Base-by-base conservation (phyloP, 768 basidiomycete species). In the Boletus sp. region DNA sequence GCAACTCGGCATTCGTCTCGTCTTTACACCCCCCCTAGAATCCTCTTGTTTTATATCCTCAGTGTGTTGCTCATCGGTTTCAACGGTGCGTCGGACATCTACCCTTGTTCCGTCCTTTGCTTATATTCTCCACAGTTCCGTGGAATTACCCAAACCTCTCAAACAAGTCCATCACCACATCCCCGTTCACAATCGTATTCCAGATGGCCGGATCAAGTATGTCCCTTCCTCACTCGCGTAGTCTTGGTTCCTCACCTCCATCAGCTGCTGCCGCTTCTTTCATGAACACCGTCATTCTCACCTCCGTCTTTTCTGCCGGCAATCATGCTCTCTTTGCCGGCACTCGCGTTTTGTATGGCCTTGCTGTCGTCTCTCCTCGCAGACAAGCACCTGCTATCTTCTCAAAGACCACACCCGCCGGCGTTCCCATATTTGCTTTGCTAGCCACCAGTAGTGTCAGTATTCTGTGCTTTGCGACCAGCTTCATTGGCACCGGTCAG, bases 151-250 rank as follows among this genome's bases (percentile, higher is more conserved):
- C 90, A 18, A 77, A 84, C 63, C 72, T 92, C 8, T 90, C 90
- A 2, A 90, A 83, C 61, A 78, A 78, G 63, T 79, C 79, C 40
- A 82, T 84, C 6, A 83, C 89, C 0, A 93, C 91, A 0, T 94
- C 91, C 0, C 93, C 93, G 1, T 95, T 95, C 68, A 94, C 92
- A 12, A 85, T 95, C 54, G 85, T 94, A 6, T 92, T 95, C 70
- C 72, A 82, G 58, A 67, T 82, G 67, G 89, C 85, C 14, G 89
- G 91, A 15, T 90, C 89, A 29, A 80, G 88, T 89, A 66, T 47
- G 82, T 71, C 40, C 17, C 52, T 10, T 30, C 17, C 7, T 29
- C 45, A 10, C 30, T 2, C 36, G 46, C 8, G 4, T 36, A 14
- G 12, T 24, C 33, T 41, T 55, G 35, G 4, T 10, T 4, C n/a